A percentile compares a stretch with the other conserved stretches of the same genome.
Conservation (phyloP, 2,329 filamentous ascomycete species). For the Colletotrichum siamense region DNA sequence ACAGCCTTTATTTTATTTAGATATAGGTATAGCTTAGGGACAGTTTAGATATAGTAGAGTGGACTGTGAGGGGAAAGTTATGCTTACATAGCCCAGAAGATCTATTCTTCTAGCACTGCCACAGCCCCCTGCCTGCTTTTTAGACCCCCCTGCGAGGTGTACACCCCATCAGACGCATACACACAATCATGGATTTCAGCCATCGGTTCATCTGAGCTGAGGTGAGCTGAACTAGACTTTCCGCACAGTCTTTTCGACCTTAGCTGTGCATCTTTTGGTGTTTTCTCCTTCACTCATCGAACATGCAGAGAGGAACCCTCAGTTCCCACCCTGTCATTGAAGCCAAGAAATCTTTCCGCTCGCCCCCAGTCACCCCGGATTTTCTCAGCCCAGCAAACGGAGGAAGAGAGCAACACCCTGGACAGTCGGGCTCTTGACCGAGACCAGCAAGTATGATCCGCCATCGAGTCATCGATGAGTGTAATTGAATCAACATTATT, state of each 20-base stretch:
- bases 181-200: neutral
- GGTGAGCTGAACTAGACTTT: neutral
- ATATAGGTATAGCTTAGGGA: too few relatives aligned
- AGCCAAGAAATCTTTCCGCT: neutral
- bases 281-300: neutral
- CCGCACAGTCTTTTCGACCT: neutral
- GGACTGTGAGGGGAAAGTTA: too few relatives aligned
- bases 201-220: neutral
- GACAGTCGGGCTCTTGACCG: neutral
- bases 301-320: neutral
- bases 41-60: too few relatives aligned
- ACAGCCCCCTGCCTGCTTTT: too few relatives aligned
- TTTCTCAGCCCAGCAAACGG: neutral
- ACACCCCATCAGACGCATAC: neutral
- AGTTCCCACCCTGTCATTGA: neutral
- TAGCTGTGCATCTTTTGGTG: neutral
- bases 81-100: too few relatives aligned
- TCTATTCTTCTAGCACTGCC: too few relatives aligned
- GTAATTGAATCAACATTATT: neutral
- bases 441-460: neutral
- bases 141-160: too few relatives aligned
- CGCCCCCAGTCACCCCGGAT: constrained; percentile 5
- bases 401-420: neutral
- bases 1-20: too few relatives aligned
- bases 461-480: neutral